Conservation (phyloP, 352 stramenopile genomes). For the Globisporangium megalacanthum region DNA sequence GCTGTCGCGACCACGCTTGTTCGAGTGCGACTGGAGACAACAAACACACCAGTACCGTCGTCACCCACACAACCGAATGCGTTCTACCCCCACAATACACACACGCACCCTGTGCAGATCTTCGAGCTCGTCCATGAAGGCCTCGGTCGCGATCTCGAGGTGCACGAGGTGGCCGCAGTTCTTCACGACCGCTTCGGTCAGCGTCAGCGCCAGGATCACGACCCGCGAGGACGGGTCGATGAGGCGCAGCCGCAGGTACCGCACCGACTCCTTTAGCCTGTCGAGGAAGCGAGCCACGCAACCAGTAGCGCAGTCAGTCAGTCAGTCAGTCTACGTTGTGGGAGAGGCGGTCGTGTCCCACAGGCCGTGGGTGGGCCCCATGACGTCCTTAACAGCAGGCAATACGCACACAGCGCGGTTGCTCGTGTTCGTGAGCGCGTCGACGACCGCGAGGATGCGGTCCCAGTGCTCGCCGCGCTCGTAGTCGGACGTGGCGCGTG, state of each 20-base stretch:
- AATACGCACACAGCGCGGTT: constrained; percentile 47
- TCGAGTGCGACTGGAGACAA: constrained; percentile 33
- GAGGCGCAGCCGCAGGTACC: constrained; percentile 64
- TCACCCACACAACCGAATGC: neutral
- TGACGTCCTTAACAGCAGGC: no score
- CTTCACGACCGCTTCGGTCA: constrained; percentile 73
- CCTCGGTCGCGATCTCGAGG: constrained; percentile 55
- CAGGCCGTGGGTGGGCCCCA: no score
- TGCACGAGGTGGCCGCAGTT: constrained; percentile 71
- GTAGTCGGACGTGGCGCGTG: constrained; percentile 63
- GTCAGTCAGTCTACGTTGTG: neutral
- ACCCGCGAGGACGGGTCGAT: constrained; percentile 56
- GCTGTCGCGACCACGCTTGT: constrained; percentile 61
- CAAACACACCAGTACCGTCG: no score
- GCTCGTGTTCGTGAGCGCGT: constrained; percentile 60
- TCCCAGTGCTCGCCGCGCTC: constrained; percentile 68
- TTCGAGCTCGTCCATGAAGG: constrained; percentile 74
- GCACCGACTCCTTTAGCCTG: constrained; percentile 65
- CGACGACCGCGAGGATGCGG: constrained; percentile 70
- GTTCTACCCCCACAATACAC: neutral
- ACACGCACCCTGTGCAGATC: constrained; percentile 48
- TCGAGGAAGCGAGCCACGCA: neutral
- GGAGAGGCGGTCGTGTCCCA: no score
- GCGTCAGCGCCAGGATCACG: constrained; percentile 55
- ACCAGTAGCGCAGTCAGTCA: neutral